phyloP scores from a whole-genome alignment of 345 rosid species.

The Draba incana region DNA sequence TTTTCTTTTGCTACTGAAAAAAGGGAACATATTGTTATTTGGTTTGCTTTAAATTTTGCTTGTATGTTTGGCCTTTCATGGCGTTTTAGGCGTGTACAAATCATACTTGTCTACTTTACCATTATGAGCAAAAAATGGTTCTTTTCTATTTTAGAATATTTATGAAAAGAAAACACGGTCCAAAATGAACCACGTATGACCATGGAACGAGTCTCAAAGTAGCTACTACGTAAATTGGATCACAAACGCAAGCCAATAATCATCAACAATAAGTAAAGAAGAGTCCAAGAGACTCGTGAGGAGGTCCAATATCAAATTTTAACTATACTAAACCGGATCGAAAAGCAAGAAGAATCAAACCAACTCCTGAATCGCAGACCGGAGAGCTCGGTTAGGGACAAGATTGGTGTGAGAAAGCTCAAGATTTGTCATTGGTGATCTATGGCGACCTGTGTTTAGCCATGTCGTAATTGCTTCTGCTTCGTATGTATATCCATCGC shows the following conservation, averaged over 20 bases:
- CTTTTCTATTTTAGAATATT: constrained; percentile 21
- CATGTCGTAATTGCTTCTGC: constrained; percentile 55
- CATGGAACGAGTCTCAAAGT: background rate
- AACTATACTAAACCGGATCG: background rate
- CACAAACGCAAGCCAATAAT: background rate
- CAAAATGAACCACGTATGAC: constrained; percentile 18
- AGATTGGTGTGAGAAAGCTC: constrained; percentile 48
- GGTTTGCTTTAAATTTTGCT: constrained; percentile 18
- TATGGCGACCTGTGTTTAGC: constrained; percentile 52
- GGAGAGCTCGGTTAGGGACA: constrained; percentile 62
- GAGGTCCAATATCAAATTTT: too few relatives aligned
- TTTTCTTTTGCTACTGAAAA: constrained; percentile 7
- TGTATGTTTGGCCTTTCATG: constrained; percentile 31
- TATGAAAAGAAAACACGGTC: background rate
- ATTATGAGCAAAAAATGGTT: background rate
- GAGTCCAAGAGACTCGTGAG: background rate
- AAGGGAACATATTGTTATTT: constrained; percentile 16
- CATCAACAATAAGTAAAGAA: background rate
- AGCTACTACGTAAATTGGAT: background rate
- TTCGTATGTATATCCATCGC: constrained; percentile 77
- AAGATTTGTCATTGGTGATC: constrained; percentile 61
- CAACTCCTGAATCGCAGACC: constrained; percentile 70
- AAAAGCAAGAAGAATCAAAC: background rate
- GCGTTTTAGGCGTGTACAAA: constrained; percentile 30
- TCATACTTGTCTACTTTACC: constrained; percentile 29